Conservation (phyloP, 2,329 filamentous ascomycete species). For the Colletotrichum sp. region DNA sequence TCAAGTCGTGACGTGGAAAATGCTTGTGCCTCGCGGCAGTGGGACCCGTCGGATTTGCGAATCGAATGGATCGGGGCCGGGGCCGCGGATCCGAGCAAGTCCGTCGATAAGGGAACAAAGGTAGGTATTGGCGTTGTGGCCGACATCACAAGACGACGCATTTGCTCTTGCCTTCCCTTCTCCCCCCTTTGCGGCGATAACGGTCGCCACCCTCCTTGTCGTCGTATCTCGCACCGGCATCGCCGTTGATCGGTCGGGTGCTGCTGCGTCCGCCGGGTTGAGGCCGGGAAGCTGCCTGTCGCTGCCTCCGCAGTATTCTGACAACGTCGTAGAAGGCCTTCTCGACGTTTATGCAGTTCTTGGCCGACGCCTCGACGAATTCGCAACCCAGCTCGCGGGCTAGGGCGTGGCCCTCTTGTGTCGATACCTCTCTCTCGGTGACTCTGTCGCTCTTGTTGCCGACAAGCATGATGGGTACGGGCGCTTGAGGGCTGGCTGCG, state of each 20-base stretch:
- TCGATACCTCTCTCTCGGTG: constrained; percentile 94
- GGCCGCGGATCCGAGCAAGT: constrained; percentile 13
- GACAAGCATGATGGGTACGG: constrained; percentile 88
- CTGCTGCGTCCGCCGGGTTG: constrained; percentile 21
- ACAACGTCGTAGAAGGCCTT: constrained; percentile 99
- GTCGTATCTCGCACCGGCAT: constrained; percentile 14
- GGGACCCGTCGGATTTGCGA: constrained; percentile 12
- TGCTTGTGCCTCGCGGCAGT: constrained; percentile 19
- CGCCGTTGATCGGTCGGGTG: constrained; percentile 19
- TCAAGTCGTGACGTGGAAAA: constrained; percentile 24
- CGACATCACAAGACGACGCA: constrained; percentile 22
- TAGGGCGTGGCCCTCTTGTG: constrained; percentile 91
- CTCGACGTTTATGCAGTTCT: constrained; percentile 98
- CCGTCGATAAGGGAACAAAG: constrained; percentile 1
- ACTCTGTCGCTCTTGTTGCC: constrained; percentile 91
- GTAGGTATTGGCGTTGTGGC: not conserved
- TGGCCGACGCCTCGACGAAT: constrained; percentile 95
- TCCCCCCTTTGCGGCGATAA: constrained; percentile 17
- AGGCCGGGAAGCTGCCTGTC: constrained; percentile 60
- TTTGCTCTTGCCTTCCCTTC: constrained; percentile 23
- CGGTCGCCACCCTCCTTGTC: constrained; percentile 21
- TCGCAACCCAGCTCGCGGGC: constrained; percentile 93
- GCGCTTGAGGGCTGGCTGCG: constrained; percentile 62
- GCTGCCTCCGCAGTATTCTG: constrained; percentile 83
- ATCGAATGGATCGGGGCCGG: constrained; percentile 1